Percentiles rank a stretch among this genome's conserved stretches.
phyloP scores from a whole-genome alignment of 2,329 filamentous ascomycete species.

The Aspergillus pseudoviridinutans region DNA sequence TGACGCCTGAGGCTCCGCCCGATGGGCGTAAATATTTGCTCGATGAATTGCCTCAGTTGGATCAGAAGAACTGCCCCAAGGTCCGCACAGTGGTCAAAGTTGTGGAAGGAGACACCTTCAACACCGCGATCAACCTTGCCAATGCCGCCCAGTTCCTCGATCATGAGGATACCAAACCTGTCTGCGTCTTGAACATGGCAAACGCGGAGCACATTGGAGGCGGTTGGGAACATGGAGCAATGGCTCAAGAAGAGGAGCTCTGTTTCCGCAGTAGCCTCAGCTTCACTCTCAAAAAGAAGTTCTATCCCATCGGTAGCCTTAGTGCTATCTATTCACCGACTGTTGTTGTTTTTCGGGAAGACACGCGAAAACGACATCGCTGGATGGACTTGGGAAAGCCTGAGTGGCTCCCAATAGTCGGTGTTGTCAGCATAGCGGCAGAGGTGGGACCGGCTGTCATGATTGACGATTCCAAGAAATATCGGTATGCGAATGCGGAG shows the following conservation, averaged over 20 bases:
- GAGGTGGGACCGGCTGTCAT: slow-evolving; percentile 39
- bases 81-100: slow-evolving; percentile 44
- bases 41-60: slow-evolving; percentile 38
- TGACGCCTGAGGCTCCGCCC: slow-evolving; percentile 40
- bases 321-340: slow-evolving; percentile 58
- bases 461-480: slow-evolving; percentile 10
- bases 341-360: slow-evolving; percentile 56
- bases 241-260: slow-evolving; percentile 66
- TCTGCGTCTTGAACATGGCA: slow-evolving; percentile 66
- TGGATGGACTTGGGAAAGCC: slow-evolving; percentile 41
- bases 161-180: slow-evolving; percentile 31
- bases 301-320: slow-evolving; percentile 52
- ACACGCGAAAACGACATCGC: slow-evolving; percentile 44
- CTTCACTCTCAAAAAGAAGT: slow-evolving; percentile 36
- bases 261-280: slow-evolving; percentile 56
- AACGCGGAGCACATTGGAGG: slow-evolving; percentile 57
- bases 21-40: slow-evolving; percentile 39
- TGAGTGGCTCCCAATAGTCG: slow-evolving; percentile 48
- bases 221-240: slow-evolving; percentile 58
- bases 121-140: slow-evolving; percentile 48
- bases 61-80: slow-evolving; percentile 42
- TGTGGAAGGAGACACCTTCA: slow-evolving; percentile 55
- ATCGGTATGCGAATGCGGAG: slow-evolving; percentile 37
- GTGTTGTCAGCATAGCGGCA: slow-evolving; percentile 60
- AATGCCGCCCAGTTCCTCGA: slow-evolving; percentile 17